These are phyloP conservation scores for Parachlorella kessleri DNA, from an alignment of 139 green algal genomes.

Conservation along the genomic window DNA sequence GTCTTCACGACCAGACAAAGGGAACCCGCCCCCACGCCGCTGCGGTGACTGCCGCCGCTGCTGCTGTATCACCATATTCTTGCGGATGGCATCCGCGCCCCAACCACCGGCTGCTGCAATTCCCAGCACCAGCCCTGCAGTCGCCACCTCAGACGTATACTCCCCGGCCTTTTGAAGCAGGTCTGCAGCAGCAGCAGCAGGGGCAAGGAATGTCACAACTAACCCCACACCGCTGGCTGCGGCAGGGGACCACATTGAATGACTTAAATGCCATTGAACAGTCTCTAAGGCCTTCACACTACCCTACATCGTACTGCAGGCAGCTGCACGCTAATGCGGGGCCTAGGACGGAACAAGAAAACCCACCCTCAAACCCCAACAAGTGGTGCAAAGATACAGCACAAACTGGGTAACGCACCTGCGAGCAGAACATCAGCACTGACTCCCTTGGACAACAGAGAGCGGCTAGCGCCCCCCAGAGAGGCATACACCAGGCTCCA, in stretches of 20 bases:
- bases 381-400: no score
- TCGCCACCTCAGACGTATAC: slow-evolving; percentile 47
- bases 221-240: no score
- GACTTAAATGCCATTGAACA: no score
- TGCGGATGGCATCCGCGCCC: neutral
- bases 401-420: slow-evolving; percentile 39
- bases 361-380: no score
- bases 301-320: no score
- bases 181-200: slow-evolving; percentile 37
- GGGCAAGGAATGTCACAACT: no score
- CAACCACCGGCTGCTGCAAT: neutral
- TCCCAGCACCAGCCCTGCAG: slow-evolving; percentile 27
- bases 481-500: slow-evolving; percentile 78
- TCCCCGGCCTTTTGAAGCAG: slow-evolving; percentile 40
- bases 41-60: slow-evolving; percentile 6
- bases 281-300: no score
- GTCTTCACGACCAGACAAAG: no score
- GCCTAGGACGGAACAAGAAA: no score
- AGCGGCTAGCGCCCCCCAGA: slow-evolving; percentile 65
- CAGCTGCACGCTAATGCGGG: no score
- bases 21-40: slow-evolving; percentile 18
- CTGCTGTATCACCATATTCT: neutral
- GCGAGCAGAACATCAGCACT: slow-evolving; percentile 50
- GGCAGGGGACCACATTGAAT: no score
- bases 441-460: slow-evolving; percentile 62